phyloP scores from a whole-genome alignment of 2,329 filamentous ascomycete species.

The Fusarium sarcochroum region DNA sequence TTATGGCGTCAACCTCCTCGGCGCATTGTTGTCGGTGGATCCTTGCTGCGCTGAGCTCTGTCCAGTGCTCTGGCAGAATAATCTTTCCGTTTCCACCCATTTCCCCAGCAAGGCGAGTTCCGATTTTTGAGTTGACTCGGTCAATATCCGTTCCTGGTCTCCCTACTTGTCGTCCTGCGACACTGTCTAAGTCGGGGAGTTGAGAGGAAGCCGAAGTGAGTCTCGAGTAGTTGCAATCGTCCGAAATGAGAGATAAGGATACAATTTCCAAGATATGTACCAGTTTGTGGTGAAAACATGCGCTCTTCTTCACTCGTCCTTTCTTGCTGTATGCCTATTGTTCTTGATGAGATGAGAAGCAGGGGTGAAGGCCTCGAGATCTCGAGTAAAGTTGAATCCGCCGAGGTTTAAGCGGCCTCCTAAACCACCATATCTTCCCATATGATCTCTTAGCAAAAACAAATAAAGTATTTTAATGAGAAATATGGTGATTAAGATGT shows the following conservation, averaged over 20 bases:
- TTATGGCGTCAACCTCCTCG: slow-evolving; percentile 60
- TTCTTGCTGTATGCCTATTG: slow-evolving; percentile 18
- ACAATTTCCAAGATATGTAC: no score
- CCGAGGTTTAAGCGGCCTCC: slow-evolving; percentile 29
- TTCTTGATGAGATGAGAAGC: slow-evolving; percentile 35
- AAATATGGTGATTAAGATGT: no score
- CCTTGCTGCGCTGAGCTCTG: slow-evolving; percentile 54
- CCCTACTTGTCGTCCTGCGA: not conserved
- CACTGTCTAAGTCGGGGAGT: not conserved
- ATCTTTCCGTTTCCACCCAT: slow-evolving; percentile 48
- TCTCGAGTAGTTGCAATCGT: not conserved
- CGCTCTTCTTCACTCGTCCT: slow-evolving; percentile 2
- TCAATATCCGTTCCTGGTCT: not conserved
- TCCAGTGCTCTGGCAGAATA: slow-evolving; percentile 57
- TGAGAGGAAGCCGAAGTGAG: not conserved
- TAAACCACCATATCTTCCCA: not conserved
- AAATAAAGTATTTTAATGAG: no score
- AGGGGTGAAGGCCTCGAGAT: slow-evolving; percentile 14
- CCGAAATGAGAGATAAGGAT: not conserved
- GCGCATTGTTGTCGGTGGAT: slow-evolving; percentile 55
- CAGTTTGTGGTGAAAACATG: not conserved
- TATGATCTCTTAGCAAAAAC: no score
- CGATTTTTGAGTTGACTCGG: not conserved
- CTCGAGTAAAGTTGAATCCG: slow-evolving; percentile 3
- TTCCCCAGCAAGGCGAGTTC: not conserved